phyloP scores from a whole-genome alignment of 768 basidiomycete genomes.

The Pseudohyphozyma bogoriensis region DNA sequence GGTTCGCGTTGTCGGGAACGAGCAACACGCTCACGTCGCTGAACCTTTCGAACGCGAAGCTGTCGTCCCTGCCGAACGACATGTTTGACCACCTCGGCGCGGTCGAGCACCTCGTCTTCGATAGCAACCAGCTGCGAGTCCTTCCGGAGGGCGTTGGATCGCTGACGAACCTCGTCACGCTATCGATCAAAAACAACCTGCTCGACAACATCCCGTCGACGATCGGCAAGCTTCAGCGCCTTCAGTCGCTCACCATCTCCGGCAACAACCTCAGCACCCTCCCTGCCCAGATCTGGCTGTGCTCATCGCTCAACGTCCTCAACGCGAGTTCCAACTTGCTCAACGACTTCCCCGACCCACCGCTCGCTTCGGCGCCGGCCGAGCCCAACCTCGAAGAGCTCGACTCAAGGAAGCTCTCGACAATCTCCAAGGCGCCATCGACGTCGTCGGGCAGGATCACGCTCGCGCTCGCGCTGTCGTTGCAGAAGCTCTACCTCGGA shows the following conservation, averaged over 20 bases:
- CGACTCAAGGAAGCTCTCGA: conserved; percentile 43
- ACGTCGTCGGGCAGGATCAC: conserved; percentile 29
- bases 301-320: conserved; percentile 57
- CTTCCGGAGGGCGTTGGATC: conserved; percentile 76
- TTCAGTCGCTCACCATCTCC: conserved; percentile 72
- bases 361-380: not conserved
- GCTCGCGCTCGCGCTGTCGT: conserved; percentile 57
- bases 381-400: conserved; percentile 24
- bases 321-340: conserved; percentile 86
- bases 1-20: conserved; percentile 49
- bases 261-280: conserved; percentile 77
- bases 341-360: conserved; percentile 57
- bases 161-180: conserved; percentile 55
- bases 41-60: conserved; percentile 77
- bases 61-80: conserved; percentile 67
- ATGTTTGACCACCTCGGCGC: conserved; percentile 60
- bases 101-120: conserved; percentile 60
- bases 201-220: conserved; percentile 62
- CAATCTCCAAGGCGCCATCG: conserved; percentile 17
- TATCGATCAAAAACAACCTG: conserved; percentile 87
- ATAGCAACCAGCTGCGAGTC: conserved; percentile 74
- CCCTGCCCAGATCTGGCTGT: conserved; percentile 71
- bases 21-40: conserved; percentile 58
- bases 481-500: conserved; percentile 72
- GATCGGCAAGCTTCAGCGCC: conserved; percentile 63